Evolutionary conservation across 306 rosid genomes (phyloP).

Genomic region (Citrullus amarus): DNA sequence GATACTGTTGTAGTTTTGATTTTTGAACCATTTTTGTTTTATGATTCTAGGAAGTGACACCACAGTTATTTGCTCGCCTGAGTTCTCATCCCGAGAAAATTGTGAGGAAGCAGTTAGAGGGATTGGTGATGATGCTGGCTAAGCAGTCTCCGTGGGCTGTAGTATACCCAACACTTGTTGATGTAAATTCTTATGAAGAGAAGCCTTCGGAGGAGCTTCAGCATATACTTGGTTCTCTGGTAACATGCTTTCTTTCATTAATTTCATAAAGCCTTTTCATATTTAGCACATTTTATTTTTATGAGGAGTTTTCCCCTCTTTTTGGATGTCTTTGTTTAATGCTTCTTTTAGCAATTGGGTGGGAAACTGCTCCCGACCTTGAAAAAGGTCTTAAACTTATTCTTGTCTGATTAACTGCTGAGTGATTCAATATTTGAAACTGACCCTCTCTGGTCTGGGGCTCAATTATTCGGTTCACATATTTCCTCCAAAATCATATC

Average conservation of each 20-base stretch:
- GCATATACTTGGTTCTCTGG: constrained; percentile 78
- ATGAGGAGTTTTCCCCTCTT: not conserved
- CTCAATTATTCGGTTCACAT: not conserved
- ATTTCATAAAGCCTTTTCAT: not conserved
- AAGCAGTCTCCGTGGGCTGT: constrained; percentile 85
- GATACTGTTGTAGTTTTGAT: not conserved
- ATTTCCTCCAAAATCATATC: not conserved
- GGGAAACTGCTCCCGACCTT: not conserved
- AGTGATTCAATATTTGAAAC: not conserved
- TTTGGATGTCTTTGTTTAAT: not conserved
- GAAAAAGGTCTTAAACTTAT: not conserved
- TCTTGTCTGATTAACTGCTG: not conserved
- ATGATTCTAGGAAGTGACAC: constrained; percentile 64
- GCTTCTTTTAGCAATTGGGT: not conserved
- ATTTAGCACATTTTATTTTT: not conserved
- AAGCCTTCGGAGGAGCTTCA: constrained; percentile 88
- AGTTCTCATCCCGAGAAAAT: constrained; percentile 85
- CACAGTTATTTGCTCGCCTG: constrained; percentile 82
- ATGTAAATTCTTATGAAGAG: constrained; percentile 75
- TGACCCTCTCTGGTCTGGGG: not conserved
- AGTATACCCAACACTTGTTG: constrained; percentile 87
- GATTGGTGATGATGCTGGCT: constrained; percentile 81
- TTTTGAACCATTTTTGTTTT: constrained; percentile 9
- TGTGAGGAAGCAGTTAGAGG: constrained; percentile 81
- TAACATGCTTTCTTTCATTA: constrained; percentile 28